Evolutionary conservation across 2,329 filamentous ascomycete species (phyloP).

Genomic region (Xylariomycetidae sp.): DNA sequence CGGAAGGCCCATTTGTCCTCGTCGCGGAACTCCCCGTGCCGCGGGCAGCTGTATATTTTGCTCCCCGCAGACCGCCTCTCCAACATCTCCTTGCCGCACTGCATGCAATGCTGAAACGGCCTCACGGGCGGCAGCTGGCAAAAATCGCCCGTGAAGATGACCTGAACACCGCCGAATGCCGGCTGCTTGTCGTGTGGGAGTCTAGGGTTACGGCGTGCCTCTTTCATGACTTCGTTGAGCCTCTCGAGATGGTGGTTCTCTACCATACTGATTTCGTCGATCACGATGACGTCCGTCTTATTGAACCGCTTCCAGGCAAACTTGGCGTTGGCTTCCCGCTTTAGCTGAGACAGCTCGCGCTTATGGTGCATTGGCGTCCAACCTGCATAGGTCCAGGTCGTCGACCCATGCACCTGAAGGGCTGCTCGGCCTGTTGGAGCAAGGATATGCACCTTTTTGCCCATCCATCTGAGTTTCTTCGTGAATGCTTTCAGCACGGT

Average conservation of each 20-base stretch:
- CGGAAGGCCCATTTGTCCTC: constrained; percentile 58
- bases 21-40: constrained; percentile 36
- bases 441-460: constrained; percentile 42
- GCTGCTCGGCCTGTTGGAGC: constrained; percentile 59
- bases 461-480: constrained; percentile 27
- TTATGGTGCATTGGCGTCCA: constrained; percentile 47
- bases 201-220: constrained; percentile 19
- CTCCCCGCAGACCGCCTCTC: constrained; percentile 9
- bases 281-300: constrained; percentile 50
- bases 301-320: constrained; percentile 32
- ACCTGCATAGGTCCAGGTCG: constrained; percentile 53
- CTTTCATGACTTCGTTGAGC: constrained; percentile 43
- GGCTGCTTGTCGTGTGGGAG: constrained; percentile 3
- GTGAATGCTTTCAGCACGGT: constrained; percentile 49
- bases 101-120: constrained; percentile 48
- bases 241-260: constrained; percentile 50
- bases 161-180: constrained; percentile 44
- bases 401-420: constrained; percentile 50
- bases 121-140: constrained; percentile 56
- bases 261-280: constrained; percentile 65
- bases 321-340: constrained; percentile 23
- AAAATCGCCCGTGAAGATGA: constrained; percentile 57
- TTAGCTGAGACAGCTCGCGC: constrained; percentile 31
- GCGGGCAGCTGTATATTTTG: constrained; percentile 26
- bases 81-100: constrained; percentile 36